Evolutionary conservation across 108 stramenopile species (phyloP), one percentile per base, ranked within the genome.

Genomic region (Bacterosira constricta): DNA sequence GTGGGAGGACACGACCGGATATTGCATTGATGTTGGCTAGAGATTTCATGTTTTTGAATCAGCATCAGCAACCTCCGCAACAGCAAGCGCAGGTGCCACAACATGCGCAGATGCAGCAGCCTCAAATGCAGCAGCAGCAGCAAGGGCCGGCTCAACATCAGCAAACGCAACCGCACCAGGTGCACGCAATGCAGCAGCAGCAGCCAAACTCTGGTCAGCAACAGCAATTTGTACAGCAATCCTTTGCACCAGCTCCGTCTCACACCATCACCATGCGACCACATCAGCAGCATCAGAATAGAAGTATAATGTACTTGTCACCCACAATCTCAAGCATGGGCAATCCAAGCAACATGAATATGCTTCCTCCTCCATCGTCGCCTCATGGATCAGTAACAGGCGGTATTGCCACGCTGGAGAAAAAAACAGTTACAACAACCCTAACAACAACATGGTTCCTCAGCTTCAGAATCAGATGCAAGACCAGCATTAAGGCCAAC

Each of bases 1-100:
- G 85, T 2, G 89, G 88, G 26, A 57, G 93, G 44, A 66, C 85
- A 5, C 78, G 82, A 7, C 62, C 71, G 6, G 93, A 94, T 53
- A 89, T 94, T 66, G 93, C 90, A 9, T 57, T 94, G 17, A 90
- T 94, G 89, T 63, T 94, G 38, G 93, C 93, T 13, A 63, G 93
- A 10, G 93, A 94, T 68, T 94, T 84, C 78, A 88, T 94, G 85
- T 91, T 91, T 66, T 57, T 94, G 47, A 82, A 69, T 39, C 88
- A 87, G 61, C 78, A 66, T 62, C n/a, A 41, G 7, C 69, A 70
- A 38, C 42, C 69, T 0, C 60, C 50, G 47, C 21, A 13, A 21
- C 61, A 54, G 31, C 20, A 10, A 9, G 38, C 0, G 1, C 58
- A 59, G 30, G 15, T 27, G 30, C 56, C 25, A 2, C 29, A 35